Evolutionary conservation across 176 grass and related monocot species (phyloP), one percentile per base, ranked within the genome.

Genomic region (Phragmites australis): DNA sequence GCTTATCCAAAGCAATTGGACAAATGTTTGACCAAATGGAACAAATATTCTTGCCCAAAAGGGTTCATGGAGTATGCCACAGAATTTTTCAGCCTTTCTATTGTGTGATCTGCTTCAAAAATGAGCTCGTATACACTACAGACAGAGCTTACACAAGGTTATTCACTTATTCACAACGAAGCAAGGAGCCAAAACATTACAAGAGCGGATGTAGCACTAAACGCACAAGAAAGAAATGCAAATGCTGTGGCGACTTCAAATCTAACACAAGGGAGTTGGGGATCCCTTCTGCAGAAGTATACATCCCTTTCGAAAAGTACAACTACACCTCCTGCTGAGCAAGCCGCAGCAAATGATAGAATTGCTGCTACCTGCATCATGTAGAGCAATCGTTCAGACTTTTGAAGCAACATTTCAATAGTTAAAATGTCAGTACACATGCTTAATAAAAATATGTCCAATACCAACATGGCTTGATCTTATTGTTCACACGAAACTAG

Each of bases 111-210:
- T 51, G 65, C 47, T 77, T 23, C 11, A 37, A 66, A 64, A 47
- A 31, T 77, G 18, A 82, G 41, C 23, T 48, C 9, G 31, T 9
- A 65, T 58, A 72, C 65, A 80, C 61, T 52, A 87, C 70, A 68
- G 12, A 90, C 32, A 66, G 47, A 72, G 65, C 46, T 84, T 80
- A 49, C 79, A 90, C 72, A 91, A 42, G 9, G 37, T 41, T 61
- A 70, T 70, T 97, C 80, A 97, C 68, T 41, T 61, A 70, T 70
- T 97, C 80, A 97, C 68, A 82, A 42, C 1, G 95, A 92, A 45
- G 90, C 90, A 30, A 94, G 86, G 47, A 98, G 83, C 90, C 92
- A 93, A 81, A 94, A 93, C 84, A 93, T 91, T 73, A 94, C 77
- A 17, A 91, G 70, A 37, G 92, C 89, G 62, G 95, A 98, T 50